These are phyloP conservation scores for Lanmaoa rubissima DNA, from an alignment of 768 basidiomycete genomes.

Conservation along the genomic window DNA sequence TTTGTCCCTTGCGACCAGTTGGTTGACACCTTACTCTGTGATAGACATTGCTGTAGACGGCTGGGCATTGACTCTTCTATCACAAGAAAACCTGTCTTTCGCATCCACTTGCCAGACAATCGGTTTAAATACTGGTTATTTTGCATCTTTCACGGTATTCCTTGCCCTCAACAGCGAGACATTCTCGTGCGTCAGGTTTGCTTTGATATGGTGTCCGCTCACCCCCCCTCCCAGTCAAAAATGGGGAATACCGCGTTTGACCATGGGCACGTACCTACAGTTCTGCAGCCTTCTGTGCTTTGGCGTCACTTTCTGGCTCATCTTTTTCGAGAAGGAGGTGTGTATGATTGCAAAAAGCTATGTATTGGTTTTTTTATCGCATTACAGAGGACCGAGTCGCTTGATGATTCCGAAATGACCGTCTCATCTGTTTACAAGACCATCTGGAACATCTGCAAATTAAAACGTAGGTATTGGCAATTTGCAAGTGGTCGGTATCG, in stretches of 20 bases:
- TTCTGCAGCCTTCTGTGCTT: conserved; percentile 86
- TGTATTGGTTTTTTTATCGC: background rate
- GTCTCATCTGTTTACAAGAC: conserved; percentile 88
- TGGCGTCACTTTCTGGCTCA: conserved; percentile 82
- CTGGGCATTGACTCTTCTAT: conserved; percentile 83
- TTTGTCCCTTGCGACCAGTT: background rate
- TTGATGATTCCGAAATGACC: conserved; percentile 82
- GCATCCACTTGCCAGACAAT: conserved; percentile 98
- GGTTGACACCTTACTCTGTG: conserved; percentile 14
- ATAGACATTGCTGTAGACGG: conserved; percentile 97
- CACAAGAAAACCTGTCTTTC: conserved; percentile 91
- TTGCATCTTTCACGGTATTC: conserved; percentile 96
- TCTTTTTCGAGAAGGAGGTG: conserved; percentile 88
- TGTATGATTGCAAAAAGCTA: conserved; percentile 14
- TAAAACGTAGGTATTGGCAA: conserved; percentile 62
- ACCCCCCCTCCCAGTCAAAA: conserved; percentile 45
- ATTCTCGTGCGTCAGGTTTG: conserved; percentile 60
- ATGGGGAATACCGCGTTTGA: conserved; percentile 74
- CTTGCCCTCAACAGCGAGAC: conserved; percentile 93
- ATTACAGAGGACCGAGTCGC: conserved; percentile 67
- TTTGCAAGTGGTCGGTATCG: background rate
- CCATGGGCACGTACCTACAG: conserved; percentile 75
- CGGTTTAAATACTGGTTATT: conserved; percentile 93
- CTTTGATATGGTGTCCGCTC: conserved; percentile 3
- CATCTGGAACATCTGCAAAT: conserved; percentile 91